A percentile compares a stretch with the other conserved stretches of the same genome.
Conservation (phyloP, 2,329 filamentous ascomycete species). For the Alternaria rosae region DNA sequence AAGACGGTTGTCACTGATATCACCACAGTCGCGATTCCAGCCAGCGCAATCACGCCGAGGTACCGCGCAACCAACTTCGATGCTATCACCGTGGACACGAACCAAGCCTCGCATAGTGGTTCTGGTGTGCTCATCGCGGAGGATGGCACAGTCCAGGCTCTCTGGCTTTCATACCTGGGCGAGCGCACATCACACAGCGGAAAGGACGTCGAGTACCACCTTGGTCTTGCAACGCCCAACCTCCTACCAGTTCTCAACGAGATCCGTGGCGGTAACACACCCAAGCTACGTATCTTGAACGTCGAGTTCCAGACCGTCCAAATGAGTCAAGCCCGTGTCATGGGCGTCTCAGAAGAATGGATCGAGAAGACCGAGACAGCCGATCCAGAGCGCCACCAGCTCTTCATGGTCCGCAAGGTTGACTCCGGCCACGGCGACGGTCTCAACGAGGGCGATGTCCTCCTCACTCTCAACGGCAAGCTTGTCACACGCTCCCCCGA, state of each 20-base stretch:
- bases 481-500: slow-evolving; percentile 93
- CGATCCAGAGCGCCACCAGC: slow-evolving; percentile 90
- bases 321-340: slow-evolving; percentile 95
- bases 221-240: slow-evolving; percentile 88
- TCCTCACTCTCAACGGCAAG: slow-evolving; percentile 88
- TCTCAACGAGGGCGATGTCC: slow-evolving; percentile 88
- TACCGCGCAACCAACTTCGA: slow-evolving; percentile 96
- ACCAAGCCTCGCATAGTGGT: slow-evolving; percentile 87
- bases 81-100: slow-evolving; percentile 96
- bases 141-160: slow-evolving; percentile 89
- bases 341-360: slow-evolving; percentile 97
- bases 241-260: slow-evolving; percentile 87
- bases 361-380: slow-evolving; percentile 87
- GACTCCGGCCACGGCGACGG: slow-evolving; percentile 68
- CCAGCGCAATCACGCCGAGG: slow-evolving; percentile 87
- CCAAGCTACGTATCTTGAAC: slow-evolving; percentile 86
- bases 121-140: slow-evolving; percentile 90
- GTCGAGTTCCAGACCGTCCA: slow-evolving; percentile 95
- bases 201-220: slow-evolving; percentile 95
- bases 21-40: slow-evolving; percentile 94
- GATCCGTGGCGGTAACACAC: slow-evolving; percentile 80
- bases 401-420: slow-evolving; percentile 98
- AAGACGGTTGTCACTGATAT: slow-evolving; percentile 97
- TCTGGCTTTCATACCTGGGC: slow-evolving; percentile 97
- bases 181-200: slow-evolving; percentile 80